These are phyloP conservation scores for Rossbeevera mucosa DNA, from an alignment of 768 basidiomycete species.

Conservation along the genomic window DNA sequence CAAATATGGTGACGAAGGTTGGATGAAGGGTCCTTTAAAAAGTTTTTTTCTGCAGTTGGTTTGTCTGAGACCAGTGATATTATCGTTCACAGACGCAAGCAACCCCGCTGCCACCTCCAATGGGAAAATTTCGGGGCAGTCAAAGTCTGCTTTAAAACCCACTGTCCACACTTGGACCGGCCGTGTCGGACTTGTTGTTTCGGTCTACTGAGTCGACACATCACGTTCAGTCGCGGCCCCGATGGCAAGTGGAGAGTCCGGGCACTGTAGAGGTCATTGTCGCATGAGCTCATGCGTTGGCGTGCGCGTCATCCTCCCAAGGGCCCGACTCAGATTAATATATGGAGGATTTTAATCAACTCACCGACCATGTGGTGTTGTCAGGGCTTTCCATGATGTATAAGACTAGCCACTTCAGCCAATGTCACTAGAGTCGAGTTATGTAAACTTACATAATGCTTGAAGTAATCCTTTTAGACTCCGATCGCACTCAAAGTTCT, in stretches of 20 bases:
- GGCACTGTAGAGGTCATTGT: constrained; percentile 1
- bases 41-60: neutral
- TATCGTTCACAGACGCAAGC: neutral
- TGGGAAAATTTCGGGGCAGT: neutral
- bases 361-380: constrained; percentile 14
- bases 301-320: constrained; percentile 1
- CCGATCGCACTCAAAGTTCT: constrained; percentile 10
- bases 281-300: neutral
- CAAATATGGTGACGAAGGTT: neutral
- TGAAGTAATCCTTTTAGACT: constrained; percentile 8
- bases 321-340: constrained; percentile 5
- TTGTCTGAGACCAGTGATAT: neutral
- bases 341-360: constrained; percentile 14
- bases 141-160: neutral
- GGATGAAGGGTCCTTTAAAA: neutral
- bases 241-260: constrained; percentile 3
- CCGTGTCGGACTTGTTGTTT: constrained; percentile 7
- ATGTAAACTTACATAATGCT: neutral
- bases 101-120: constrained; percentile 11
- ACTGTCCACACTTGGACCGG: neutral
- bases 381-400: constrained; percentile 1
- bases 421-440: neutral
- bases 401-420: constrained; percentile 1
- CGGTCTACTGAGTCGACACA: neutral
- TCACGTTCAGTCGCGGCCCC: constrained; percentile 8